Base-by-base conservation (phyloP, 345 rosid genomes). In the Pistacia vera region DNA sequence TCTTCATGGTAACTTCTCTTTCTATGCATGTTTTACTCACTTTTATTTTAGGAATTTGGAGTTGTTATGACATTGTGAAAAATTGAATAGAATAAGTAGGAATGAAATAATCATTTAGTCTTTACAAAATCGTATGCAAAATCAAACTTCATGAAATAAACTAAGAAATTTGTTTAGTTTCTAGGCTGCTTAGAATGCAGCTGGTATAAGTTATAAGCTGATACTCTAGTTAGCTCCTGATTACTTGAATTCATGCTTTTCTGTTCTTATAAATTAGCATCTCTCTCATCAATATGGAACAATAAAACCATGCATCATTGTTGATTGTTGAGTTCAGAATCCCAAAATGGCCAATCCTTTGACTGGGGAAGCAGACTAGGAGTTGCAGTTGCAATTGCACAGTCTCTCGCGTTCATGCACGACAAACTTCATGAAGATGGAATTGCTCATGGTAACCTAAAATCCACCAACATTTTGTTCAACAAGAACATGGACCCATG, bases 361-460 rank as follows among this genome's bases (percentile, higher is more conserved):
- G 82, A 83, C 63, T 91, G 89, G 89, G 88, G 73, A 77, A 87
- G 85, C 84, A 86, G 92, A 62, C 77, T 91, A 52, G 54, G 35
- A 17, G 66, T 85, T 17, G 95, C 91, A 75, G 79, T 82, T 3
- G 71, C 17, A 0, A 51, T 86, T n/a, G 76, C 91, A 0, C 78
- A 84, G 49, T 84, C 90, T 33, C 77, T 89, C 48, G 86, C 86
- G 74, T 78, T 75, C 57, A 78, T 86, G 85, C 92, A 89, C 38
- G 63, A 72, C 51, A 81, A 81, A 78, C 86, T 91, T 18, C 44
- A 2, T 0, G 79, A 79, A 63, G 89, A 83, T 66, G 78, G 74
- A 55, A 85, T 89, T 14, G 87, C 88, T n/a, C 92, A 86, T 71
- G 95, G 92, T 20, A 91, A 87, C 85, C 75, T 91, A 73, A 91